Evolutionary conservation across 176 grass and related monocot genomes (phyloP).

Genomic region (Rhipidocladum racemiflorum): DNA sequence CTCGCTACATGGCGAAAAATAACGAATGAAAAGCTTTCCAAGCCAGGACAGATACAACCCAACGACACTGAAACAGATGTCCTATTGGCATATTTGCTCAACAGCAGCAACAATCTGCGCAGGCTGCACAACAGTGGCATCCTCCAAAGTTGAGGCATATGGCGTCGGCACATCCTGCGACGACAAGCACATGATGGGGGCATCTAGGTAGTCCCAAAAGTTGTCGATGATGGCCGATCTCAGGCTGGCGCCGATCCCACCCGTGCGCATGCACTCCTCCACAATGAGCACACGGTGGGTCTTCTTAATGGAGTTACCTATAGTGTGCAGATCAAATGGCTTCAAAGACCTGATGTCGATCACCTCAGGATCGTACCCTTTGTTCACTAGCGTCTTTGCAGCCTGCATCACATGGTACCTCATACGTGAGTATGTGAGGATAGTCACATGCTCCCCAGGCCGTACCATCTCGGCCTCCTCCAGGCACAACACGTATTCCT

Average conservation of each 20-base stretch:
- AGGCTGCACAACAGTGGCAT: constrained; percentile 75
- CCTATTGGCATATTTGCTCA: constrained; percentile 79
- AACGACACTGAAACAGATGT: neutral
- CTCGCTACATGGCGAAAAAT: constrained; percentile 12
- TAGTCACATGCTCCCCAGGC: constrained; percentile 69
- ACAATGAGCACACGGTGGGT: constrained; percentile 81
- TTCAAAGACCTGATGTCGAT: constrained; percentile 87
- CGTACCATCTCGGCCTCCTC: constrained; percentile 91
- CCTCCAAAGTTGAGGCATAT: constrained; percentile 71
- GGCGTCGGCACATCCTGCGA: constrained; percentile 88
- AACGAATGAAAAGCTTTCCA: neutral
- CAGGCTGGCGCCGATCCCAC: constrained; percentile 79
- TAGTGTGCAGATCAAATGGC: constrained; percentile 77
- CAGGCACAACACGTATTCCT: constrained; percentile 73
- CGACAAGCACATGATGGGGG: constrained; percentile 76
- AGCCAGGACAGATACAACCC: neutral
- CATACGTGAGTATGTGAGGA: constrained; percentile 87
- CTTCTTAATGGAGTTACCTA: constrained; percentile 76
- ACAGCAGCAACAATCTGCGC: constrained; percentile 77
- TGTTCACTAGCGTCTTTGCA: constrained; percentile 75
- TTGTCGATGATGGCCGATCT: constrained; percentile 78
- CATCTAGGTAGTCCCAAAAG: constrained; percentile 92
- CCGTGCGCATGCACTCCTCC: constrained; percentile 93
- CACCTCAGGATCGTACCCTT: constrained; percentile 75
- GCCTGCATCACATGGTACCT: constrained; percentile 96